phyloP scores from a whole-genome alignment of 2,329 filamentous ascomycete species.

The Dichotomopilus funicola region DNA sequence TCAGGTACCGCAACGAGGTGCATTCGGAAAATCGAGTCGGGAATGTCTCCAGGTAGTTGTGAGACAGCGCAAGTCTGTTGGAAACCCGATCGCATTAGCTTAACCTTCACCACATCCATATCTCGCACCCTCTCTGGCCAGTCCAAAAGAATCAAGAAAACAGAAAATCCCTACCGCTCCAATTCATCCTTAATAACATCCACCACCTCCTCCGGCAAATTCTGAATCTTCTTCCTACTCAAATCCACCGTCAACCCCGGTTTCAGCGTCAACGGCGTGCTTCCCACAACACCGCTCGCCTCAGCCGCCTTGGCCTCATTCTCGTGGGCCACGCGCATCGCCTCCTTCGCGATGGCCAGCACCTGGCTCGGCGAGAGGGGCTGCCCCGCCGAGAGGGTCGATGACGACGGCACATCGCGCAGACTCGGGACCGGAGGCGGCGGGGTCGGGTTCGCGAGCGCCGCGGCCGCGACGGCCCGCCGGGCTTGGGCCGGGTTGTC shows the following conservation, averaged over 20 bases:
- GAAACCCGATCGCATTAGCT: neutral
- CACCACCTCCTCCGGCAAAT: conserved; percentile 65
- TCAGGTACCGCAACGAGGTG: conserved; percentile 70
- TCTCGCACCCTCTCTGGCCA: no score
- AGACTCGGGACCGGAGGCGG: conserved; percentile 30
- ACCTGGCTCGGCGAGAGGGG: conserved; percentile 57
- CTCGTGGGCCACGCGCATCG: conserved; percentile 61
- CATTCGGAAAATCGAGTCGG: conserved; percentile 68
- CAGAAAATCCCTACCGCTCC: conserved; percentile 50
- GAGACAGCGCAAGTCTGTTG: conserved; percentile 67
- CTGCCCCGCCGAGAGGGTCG: conserved; percentile 43
- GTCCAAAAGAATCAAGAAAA: no score
- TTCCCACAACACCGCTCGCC: conserved; percentile 44
- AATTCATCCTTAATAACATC: conserved; percentile 68
- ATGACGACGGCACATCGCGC: conserved; percentile 41
- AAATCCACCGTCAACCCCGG: conserved; percentile 73
- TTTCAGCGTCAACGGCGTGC: conserved; percentile 55
- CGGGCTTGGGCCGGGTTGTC: conserved; percentile 33
- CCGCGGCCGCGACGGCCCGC: conserved; percentile 26
- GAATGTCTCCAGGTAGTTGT: conserved; percentile 67
- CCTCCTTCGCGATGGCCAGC: conserved; percentile 57
- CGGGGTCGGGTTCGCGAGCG: conserved; percentile 24
- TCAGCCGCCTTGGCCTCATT: conserved; percentile 58
- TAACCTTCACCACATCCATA: no score
- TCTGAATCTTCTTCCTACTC: conserved; percentile 66